Percentiles rank a stretch among this genome's conserved stretches.
These are phyloP conservation scores for Phlegmacium glaucopus DNA, from an alignment of 768 basidiomycete species.

Conservation along the genomic window DNA sequence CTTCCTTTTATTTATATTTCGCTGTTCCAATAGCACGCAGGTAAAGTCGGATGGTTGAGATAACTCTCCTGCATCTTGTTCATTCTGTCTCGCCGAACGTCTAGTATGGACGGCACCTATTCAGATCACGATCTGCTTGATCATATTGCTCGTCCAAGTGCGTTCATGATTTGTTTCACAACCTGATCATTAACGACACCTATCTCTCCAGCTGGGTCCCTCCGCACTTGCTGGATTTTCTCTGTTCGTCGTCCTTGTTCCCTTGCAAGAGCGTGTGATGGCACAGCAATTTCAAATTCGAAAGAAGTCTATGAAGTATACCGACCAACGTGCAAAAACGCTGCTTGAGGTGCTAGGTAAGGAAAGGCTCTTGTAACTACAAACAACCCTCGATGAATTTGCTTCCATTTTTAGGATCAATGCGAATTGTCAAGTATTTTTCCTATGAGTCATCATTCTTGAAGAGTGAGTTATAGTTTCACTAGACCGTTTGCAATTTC, in stretches of 20 bases:
- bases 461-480: constrained; percentile 39
- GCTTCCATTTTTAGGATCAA: constrained; percentile 47
- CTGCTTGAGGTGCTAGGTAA: constrained; percentile 62
- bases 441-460: constrained; percentile 70
- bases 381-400: not conserved
- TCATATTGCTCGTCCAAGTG: constrained; percentile 58
- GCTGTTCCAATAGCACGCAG: too few species aligned
- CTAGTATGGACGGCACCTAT: constrained; percentile 67
- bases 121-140: constrained; percentile 56
- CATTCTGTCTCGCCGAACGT: not conserved
- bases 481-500: not conserved
- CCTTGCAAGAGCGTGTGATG: constrained; percentile 65
- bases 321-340: constrained; percentile 59
- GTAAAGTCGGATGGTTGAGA: too few species aligned
- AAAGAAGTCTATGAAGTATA: constrained; percentile 54
- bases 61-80: not conserved
- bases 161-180: not conserved
- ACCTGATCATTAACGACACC: not conserved
- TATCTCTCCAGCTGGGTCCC: constrained; percentile 50
- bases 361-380: constrained; percentile 1
- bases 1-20: not conserved
- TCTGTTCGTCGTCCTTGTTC: constrained; percentile 58
- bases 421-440: constrained; percentile 78
- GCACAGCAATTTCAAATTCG: constrained; percentile 51
- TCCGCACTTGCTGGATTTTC: constrained; percentile 71